Evolutionary conservation across 164 flowering plant genomes (phyloP).

Genomic region (Tinospora cordifolia): DNA sequence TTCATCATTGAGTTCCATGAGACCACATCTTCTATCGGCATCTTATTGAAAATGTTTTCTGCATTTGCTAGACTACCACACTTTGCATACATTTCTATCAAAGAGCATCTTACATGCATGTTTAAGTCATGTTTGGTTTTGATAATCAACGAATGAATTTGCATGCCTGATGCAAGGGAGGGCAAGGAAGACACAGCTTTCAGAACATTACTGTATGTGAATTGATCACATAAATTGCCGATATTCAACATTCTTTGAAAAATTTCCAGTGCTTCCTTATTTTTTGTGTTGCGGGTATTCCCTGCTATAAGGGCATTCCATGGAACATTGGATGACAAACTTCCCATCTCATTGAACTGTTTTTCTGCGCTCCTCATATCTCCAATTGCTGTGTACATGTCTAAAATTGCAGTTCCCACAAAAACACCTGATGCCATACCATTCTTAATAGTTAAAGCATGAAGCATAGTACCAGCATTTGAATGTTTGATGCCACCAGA

Average conservation of each 20-base stretch:
- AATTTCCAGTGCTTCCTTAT: conserved; percentile 21
- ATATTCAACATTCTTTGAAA: conserved; percentile 16
- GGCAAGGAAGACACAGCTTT: conserved; percentile 20
- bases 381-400: conserved; percentile 16
- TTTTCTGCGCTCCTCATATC: conserved; percentile 20
- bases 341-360: conserved; percentile 14
- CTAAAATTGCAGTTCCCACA: conserved; percentile 27
- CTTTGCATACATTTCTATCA: conserved; percentile 23
- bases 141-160: conserved; percentile 18
- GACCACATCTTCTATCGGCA: conserved; percentile 15
- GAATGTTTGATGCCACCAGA: conserved; percentile 12
- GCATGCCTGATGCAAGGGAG: conserved; percentile 19
- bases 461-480: conserved; percentile 14
- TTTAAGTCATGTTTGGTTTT: conserved; percentile 12
- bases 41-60: conserved; percentile 12
- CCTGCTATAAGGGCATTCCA: conserved; percentile 30
- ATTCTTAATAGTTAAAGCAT: conserved; percentile 19
- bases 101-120: conserved; percentile 19
- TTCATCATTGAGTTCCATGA: conserved; percentile 25
- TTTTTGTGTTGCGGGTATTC: conserved; percentile 13
- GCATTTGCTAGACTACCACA: conserved; percentile 22
- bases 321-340: conserved; percentile 14
- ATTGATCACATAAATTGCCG: conserved; percentile 13
- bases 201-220: conserved; percentile 21
- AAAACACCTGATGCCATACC: conserved; percentile 13